Base-by-base conservation (phyloP, 257 asterid genomes). In the Petunia axillaris region DNA sequence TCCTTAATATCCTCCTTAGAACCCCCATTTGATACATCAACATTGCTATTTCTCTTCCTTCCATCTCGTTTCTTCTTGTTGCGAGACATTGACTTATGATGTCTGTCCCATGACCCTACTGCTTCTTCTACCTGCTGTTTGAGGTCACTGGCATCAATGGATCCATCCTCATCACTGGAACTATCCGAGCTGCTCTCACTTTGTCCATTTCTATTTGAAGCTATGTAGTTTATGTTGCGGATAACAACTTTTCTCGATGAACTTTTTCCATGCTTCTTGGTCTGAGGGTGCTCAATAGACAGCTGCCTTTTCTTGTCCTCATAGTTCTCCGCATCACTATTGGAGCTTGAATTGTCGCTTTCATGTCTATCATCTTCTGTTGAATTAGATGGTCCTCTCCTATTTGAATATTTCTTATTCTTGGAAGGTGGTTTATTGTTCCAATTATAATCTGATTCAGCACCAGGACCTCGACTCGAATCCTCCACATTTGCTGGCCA, bases 221-320 rank as follows among this genome's bases (percentile, higher is more conserved):
- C 82, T 70, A 93, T 88, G 81, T 91, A 93, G 80, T 93, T 93
- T 85, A 93, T 92, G 88, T 93, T 93, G 57, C 97, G 97, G 10
- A 93, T 91, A 46, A 93, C 94, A 35, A 93, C 98, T 85, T 89
- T 91, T 78, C 91, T 84, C 1, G 94, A 91, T 35, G 92, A 87
- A 58, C 59, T 86, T 52, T 85, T 89, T 60, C 78, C 86, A 14
- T 86, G 86, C 88, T 88, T 91, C 87, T 88, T 91, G 25, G 52
- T 82, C 70, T 70, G 85, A 77, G 67, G 48, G 64, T 70, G 82
- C 79, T 84, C 92, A 9, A 13, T 57, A 57, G 83, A 78, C 37
- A 88, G 83, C 58, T 83, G 84, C 75, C 77, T 83, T 67, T 81
- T 80, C 59, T 82, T 86, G 2, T 53, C 89, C 83, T 84, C 88